Evolutionary conservation across 2,329 filamentous ascomycete genomes (phyloP).

Genomic region (Epichloe aotearoae): DNA sequence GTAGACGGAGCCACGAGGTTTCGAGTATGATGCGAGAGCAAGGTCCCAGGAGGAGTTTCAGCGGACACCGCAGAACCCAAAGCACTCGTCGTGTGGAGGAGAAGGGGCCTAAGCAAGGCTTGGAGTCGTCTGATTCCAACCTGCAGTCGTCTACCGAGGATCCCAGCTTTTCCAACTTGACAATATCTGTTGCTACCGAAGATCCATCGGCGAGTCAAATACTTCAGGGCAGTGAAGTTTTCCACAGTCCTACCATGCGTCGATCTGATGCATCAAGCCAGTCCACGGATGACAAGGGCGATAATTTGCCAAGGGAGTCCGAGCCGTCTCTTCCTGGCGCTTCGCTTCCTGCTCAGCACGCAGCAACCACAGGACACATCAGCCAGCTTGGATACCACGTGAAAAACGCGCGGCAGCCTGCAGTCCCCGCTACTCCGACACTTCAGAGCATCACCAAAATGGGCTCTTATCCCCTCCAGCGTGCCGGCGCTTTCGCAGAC

Average conservation of each 20-base stretch:
- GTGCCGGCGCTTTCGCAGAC: constrained; percentile 66
- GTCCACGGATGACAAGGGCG: constrained; percentile 10
- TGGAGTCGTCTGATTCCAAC: constrained; percentile 61
- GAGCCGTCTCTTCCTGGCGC: constrained; percentile 5
- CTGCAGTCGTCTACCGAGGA: constrained; percentile 59
- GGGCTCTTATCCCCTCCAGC: constrained; percentile 68
- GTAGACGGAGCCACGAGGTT: constrained; percentile 39
- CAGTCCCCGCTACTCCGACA: constrained; percentile 24
- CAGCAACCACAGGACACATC: constrained; percentile 27
- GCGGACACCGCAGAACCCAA: constrained; percentile 39
- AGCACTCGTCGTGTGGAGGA: constrained; percentile 36
- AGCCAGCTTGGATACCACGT: constrained; percentile 17
- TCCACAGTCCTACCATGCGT: constrained; percentile 62
- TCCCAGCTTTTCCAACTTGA: constrained; percentile 56
- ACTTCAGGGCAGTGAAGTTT: constrained; percentile 73
- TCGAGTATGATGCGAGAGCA: constrained; percentile 28
- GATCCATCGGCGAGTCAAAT: constrained; percentile 88
- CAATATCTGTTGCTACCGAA: constrained; percentile 53
- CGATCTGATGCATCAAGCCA: constrained; percentile 30
- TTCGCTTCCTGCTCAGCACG: constrained; percentile 11
- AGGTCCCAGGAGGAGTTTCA: constrained; percentile 47
- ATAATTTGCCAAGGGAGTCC: constrained; percentile 6
- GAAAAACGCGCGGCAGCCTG: constrained; percentile 6
- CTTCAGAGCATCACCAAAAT: constrained; percentile 42
- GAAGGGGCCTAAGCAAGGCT: constrained; percentile 31